Evolutionary conservation across 129 eudicot species (phyloP).

Genomic region (Chrysanthemum makinoi): DNA sequence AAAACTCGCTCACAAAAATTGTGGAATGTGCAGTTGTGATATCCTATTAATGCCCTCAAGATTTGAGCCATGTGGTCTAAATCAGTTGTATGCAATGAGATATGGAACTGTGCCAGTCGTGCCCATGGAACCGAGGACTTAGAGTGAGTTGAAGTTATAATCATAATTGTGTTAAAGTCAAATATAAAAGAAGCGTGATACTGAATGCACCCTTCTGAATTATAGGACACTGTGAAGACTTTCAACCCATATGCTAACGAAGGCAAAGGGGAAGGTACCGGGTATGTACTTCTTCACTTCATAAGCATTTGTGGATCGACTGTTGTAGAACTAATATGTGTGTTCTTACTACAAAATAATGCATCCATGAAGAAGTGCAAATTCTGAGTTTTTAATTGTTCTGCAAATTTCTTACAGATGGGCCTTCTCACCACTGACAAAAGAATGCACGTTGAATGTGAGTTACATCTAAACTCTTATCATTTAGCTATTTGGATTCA

Average conservation of each 20-base stretch:
- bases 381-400: background rate
- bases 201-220: too few relatives aligned
- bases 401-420: constrained; percentile 44
- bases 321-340: background rate
- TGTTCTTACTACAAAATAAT: background rate
- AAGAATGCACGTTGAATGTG: constrained; percentile 58
- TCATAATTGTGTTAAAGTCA: too few relatives aligned
- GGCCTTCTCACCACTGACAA: constrained; percentile 67
- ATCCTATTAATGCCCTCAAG: constrained; percentile 88
- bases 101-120: too few relatives aligned
- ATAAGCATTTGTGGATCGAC: too few relatives aligned
- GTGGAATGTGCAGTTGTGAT: constrained; percentile 64
- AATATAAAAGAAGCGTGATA: too few relatives aligned
- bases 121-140: too few relatives aligned
- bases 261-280: too few relatives aligned
- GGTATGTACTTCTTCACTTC: too few relatives aligned
- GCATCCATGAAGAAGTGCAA: background rate
- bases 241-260: too few relatives aligned
- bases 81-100: constrained; percentile 69
- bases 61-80: constrained; percentile 93
- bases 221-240: too few relatives aligned
- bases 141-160: too few relatives aligned
- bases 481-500: background rate
- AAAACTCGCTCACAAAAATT: background rate
- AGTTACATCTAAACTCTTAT: constrained; percentile 21